These are phyloP conservation scores for Fraxinus ornus DNA, from an alignment of 305 asterid species.

Conservation along the genomic window DNA sequence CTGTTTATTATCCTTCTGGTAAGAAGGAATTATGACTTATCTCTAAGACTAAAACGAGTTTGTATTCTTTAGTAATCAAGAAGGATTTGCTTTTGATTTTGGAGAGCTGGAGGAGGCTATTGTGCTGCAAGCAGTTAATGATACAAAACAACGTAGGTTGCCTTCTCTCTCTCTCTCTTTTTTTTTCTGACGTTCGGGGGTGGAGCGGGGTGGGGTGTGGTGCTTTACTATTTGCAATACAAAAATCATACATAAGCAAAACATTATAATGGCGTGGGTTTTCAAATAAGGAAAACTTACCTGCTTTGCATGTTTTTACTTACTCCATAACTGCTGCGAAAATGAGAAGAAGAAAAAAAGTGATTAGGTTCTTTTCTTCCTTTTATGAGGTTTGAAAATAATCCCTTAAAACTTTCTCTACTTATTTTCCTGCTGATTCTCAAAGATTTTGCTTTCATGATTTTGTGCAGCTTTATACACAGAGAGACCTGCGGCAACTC, in stretches of 20 bases:
- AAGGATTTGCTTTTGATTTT: constrained; percentile 70
- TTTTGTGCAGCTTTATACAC: constrained; percentile 80
- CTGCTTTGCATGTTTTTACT: neutral
- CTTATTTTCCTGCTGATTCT: constrained; percentile 23
- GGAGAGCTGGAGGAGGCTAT: constrained; percentile 93
- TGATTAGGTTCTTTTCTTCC: constrained; percentile 30
- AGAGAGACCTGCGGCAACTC: constrained; percentile 76
- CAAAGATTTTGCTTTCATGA: constrained; percentile 47
- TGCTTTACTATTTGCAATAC: constrained; percentile 45
- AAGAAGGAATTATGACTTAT: neutral
- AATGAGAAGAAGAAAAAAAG: constrained; percentile 14
- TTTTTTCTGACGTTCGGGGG: constrained; percentile 38
- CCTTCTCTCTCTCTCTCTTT: neutral
- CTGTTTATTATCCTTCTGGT: neutral
- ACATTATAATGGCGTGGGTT: constrained; percentile 72
- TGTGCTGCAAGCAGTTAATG: constrained; percentile 67
- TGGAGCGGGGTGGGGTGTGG: neutral
- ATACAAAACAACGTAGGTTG: constrained; percentile 61
- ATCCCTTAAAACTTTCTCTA: neutral
- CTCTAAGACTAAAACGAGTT: neutral
- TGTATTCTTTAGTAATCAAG: constrained; percentile 33
- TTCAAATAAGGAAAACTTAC: constrained; percentile 30
- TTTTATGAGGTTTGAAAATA: constrained; percentile 16
- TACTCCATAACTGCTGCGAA: constrained; percentile 39
- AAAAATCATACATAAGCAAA: constrained; percentile 58